Base-by-base conservation (phyloP, 768 basidiomycete species). In the Cytidiella melzeri region DNA sequence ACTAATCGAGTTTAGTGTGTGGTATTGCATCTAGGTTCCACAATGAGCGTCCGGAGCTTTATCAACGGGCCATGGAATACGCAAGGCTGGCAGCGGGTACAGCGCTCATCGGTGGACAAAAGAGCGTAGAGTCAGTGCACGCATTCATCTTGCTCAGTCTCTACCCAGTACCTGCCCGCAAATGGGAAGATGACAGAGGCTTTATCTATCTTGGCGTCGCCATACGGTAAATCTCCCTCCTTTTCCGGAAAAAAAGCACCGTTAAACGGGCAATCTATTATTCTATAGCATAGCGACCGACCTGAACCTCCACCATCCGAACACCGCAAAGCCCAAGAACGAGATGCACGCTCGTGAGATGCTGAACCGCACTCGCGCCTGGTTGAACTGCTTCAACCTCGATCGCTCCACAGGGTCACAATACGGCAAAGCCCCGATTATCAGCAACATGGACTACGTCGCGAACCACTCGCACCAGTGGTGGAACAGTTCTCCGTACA, bases 151-250 rank as follows among this genome's bases (percentile, higher is more conserved):
- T 89, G 20, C 69, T 90, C 56, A 82, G 87, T 61, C 65, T 97
- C 57, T 85, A 87, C 67, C 80, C 83, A 47, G 73, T 87, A 0
- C 88, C 88, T 1, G 75, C 82, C 0, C 77, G 79, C 43, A 77
- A 82, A 25, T 93, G 90, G 84, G 91, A 93, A 60, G 90, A 95
- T 55, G 91, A 95, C 60, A 76, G 91, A 23, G 84, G 84, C 45
- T 96, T 90, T 88, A 65, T 94, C 42, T 92, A 88, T 64, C 81
- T 94, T 19, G 92, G 92, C 5, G 72, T 93, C 24, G 92, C 90
- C 6, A 92, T 94, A 52, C 75, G 91, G 88, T 87, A 57, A 25
- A 69, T 52, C 28, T n/a, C 36, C 45, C 11, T 41, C n/a, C n/a
- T n/a, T n/a, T n/a, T n/a, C n/a, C n/a, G n/a, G n/a, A 5, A 20